Conservation (phyloP, 2,329 filamentous ascomycete species). For the Calonectria naviculata region DNA sequence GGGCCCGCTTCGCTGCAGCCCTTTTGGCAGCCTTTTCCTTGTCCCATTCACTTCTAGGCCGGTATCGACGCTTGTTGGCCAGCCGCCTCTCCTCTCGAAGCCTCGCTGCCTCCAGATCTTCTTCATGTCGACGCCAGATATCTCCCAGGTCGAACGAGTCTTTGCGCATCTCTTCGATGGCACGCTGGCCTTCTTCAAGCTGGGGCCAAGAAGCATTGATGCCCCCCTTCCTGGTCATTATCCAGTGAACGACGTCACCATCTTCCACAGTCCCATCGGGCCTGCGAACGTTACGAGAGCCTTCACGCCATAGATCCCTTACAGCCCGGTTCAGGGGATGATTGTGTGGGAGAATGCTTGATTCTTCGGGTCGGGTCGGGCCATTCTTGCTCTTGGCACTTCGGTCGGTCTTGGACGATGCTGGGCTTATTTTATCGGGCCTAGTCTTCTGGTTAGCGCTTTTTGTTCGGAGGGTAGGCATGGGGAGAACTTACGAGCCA, state of each 20-base stretch:
- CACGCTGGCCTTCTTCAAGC: constrained; percentile 29
- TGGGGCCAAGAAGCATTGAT: constrained; percentile 26
- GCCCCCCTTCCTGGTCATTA: constrained; percentile 37
- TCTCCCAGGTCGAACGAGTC: constrained; percentile 27
- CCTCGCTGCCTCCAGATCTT: constrained; percentile 25
- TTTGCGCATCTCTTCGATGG: constrained; percentile 32
- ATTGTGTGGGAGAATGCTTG: neutral
- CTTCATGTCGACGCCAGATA: constrained; percentile 25
- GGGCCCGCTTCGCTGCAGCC: neutral
- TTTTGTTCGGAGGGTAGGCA: neutral
- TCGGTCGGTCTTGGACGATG: neutral
- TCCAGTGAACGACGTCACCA: constrained; percentile 32
- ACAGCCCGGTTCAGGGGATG: constrained; percentile 3
- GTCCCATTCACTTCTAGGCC: constrained; percentile 30
- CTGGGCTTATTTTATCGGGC: neutral
- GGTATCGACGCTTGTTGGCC: constrained; percentile 38
- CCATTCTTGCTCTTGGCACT: neutral
- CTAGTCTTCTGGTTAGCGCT: neutral
- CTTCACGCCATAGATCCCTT: constrained; percentile 32
- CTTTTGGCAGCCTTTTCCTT: constrained; percentile 29
- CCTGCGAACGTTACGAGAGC: constrained; percentile 24
- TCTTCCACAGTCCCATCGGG: constrained; percentile 27
- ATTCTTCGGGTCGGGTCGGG: neutral
- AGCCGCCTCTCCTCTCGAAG: constrained; percentile 32
- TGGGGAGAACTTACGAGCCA: neutral